Evolutionary conservation across 768 basidiomycete species (phyloP), one percentile per base, ranked within the genome.

Genomic region (Tylopilus balloui): DNA sequence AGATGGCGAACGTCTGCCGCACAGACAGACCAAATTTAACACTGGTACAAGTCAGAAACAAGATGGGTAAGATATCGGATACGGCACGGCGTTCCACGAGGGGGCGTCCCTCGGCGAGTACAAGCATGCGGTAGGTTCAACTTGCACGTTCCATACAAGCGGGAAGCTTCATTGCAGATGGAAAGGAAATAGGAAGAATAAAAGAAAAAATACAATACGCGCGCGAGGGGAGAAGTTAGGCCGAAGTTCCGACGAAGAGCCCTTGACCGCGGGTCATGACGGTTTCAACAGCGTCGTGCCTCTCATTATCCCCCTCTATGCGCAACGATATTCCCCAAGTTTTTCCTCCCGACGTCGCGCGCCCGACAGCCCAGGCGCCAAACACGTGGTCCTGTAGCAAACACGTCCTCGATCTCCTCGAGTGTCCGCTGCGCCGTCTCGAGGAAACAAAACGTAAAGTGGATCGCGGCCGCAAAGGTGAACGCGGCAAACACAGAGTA

Each of bases 361-460:
- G 73, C n/a, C n/a, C 72, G 53, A 87, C 76, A 52, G 75, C 77
- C 87, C 88, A 89, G 6, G 88, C 86, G 15, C 80, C 73, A 68
- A 84, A 89, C 27, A 67, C 62, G 56, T 89, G 79, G 0, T 84
- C 85, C 56, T 82, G 78, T n/a, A 6, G 71, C 68, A 71, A 90
- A 89, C 54, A 89, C 78, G 6, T 83, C 86, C 61, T 90, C 88
- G 35, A 89, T 76, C 65, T 90, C 87, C 66, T 90, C 88, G 9
- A 90, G 77, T 3, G 83, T 78, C 0, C 84, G 75, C 4, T 81
- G 80, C 13, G 81, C 80, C 3, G 86, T 87, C 67, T 89, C 88
- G 12, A 86, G 88, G 75, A 79, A 89, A 76, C 84, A 83, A 76
- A 89, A 88, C 60, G 84, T 71, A 51, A 88, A 72, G 57, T 88